A percentile compares a stretch with the other conserved stretches of the same genome.
These are phyloP conservation scores for Penicillium rolfsii DNA, from an alignment of 2,329 filamentous ascomycete genomes.

Conservation along the genomic window DNA sequence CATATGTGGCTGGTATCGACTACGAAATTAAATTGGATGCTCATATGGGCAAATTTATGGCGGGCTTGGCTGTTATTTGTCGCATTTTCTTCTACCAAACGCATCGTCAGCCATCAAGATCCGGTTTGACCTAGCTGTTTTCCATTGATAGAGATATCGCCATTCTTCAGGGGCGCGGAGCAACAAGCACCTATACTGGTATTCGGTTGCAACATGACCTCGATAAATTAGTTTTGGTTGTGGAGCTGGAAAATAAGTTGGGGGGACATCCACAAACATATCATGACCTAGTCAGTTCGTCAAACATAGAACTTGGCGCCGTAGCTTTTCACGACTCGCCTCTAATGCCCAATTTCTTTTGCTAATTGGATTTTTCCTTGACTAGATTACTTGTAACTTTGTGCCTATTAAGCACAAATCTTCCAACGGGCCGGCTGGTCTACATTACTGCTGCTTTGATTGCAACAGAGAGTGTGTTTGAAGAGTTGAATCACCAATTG, in stretches of 20 bases:
- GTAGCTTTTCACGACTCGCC: slow-evolving; percentile 2
- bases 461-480: neutral
- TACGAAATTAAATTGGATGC: neutral
- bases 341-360: neutral
- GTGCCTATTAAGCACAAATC: neutral
- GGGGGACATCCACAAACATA: neutral
- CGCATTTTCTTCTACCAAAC: neutral
- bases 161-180: neutral
- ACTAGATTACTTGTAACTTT: neutral
- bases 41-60: neutral
- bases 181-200: neutral
- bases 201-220: neutral
- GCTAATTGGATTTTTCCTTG: neutral
- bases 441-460: neutral
- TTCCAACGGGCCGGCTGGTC: neutral
- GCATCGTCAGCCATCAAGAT: neutral
- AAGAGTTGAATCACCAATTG: neutral
- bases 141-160: neutral
- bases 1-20: neutral
- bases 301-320: neutral
- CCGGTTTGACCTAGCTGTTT: neutral
- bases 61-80: neutral
- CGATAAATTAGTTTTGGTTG: neutral
- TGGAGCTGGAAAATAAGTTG: neutral
- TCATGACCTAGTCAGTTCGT: neutral